Evolutionary conservation across 805 yeast genomes (phyloP).

Genomic region (Hanseniaspora thailandica): DNA sequence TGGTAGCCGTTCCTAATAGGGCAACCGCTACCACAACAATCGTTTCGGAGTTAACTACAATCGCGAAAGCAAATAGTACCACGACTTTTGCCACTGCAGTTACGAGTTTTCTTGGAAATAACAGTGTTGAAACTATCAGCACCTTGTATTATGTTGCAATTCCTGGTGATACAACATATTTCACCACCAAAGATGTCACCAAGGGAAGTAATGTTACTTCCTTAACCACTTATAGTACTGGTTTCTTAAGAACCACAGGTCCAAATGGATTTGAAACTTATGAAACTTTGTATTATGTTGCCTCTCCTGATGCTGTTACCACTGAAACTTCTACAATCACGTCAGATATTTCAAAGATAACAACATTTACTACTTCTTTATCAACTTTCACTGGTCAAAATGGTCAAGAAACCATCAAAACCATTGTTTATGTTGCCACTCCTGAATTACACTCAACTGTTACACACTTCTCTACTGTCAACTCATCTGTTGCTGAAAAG

Average conservation of each 20-base stretch:
- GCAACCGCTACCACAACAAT: slow-evolving; percentile 17
- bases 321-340: not conserved
- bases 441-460: not conserved
- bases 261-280: slow-evolving; percentile 16
- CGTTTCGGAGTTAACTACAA: slow-evolving; percentile 8
- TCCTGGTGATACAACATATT: slow-evolving; percentile 4
- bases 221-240: slow-evolving; percentile 15
- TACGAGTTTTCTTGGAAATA: slow-evolving; percentile 15
- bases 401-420: not conserved
- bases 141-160: slow-evolving; percentile 19
- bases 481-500: not conserved
- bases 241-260: slow-evolving; percentile 14
- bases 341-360: not conserved
- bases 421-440: slow-evolving; percentile 2
- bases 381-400: not conserved
- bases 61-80: slow-evolving; percentile 9
- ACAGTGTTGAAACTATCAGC: slow-evolving; percentile 15
- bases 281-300: slow-evolving; percentile 18
- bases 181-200: not conserved
- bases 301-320: slow-evolving; percentile 17
- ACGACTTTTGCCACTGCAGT: slow-evolving; percentile 16
- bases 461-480: not conserved
- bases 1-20: slow-evolving; percentile 18
- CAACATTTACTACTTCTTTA: not conserved
- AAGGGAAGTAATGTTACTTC: slow-evolving; percentile 6